Conservation (phyloP, 108 stramenopile species). For the Stephanodiscus minutulus region DNA sequence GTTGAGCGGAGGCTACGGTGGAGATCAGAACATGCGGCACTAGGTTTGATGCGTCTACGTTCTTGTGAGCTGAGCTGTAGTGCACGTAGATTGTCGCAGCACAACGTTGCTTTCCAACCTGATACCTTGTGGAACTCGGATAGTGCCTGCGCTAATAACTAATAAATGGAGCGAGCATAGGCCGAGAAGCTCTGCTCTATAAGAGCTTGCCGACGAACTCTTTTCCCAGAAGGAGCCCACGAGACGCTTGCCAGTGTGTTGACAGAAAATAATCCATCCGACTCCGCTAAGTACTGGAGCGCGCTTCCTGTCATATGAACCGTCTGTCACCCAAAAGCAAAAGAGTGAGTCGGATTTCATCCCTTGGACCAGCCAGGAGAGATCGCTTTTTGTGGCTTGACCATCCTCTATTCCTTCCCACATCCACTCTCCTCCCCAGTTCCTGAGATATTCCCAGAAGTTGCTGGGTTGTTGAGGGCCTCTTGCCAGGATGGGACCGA, state of each 20-base stretch:
- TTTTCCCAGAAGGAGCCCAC: not conserved
- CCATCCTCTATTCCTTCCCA: too few relatives aligned
- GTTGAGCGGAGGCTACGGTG: not conserved
- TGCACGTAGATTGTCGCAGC: not conserved
- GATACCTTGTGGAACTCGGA: not conserved
- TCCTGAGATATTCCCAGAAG: not conserved
- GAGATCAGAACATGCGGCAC: not conserved
- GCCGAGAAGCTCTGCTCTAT: too few relatives aligned
- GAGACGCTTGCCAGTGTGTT: not conserved
- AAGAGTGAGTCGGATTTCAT: not conserved
- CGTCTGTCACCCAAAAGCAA: not conserved
- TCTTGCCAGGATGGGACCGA: too few relatives aligned
- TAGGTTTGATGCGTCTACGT: not conserved
- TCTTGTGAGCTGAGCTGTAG: not conserved
- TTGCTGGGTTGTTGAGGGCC: too few relatives aligned
- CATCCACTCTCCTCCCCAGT: too few relatives aligned
- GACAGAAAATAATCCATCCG: slow-evolving; percentile 1
- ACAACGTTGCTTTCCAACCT: too few relatives aligned
- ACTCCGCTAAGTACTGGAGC: not conserved
- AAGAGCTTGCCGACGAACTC: not conserved
- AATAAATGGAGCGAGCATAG: too few relatives aligned
- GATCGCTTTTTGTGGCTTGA: not conserved
- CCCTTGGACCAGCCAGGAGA: not conserved
- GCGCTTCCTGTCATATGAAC: not conserved
- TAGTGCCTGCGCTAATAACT: too few relatives aligned